Evolutionary conservation across 1,284 basidiomycete genomes (phyloP), one percentile per base, ranked within the genome.

Genomic region (Mycosarcoma maydis): DNA sequence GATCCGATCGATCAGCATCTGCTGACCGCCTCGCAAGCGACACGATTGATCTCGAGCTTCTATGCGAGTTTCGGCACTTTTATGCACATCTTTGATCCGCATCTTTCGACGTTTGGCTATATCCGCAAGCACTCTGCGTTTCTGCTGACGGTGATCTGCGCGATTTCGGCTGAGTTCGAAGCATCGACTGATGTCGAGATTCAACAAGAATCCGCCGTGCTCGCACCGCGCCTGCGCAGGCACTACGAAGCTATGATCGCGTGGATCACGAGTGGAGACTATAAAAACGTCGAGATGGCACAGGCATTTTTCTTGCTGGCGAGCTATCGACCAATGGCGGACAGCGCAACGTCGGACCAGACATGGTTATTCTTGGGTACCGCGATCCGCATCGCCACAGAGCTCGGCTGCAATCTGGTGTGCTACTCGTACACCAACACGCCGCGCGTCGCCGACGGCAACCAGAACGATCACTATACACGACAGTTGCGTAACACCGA

Each of bases 211-310:
- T 59, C 51, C 22, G 41, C 37, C 1, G 17, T n/a, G 22, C 13
- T 73, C 27, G 51, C 57, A 6, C 10, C 13, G 2, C 10, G 29
- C 2, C 33, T 73, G 17, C 17, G 47, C 2, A 4, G 32, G 9
- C 64, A 73, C 27, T 58, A 59, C 41, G 60, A 72, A 16, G 29
- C 24, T 4, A 59, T 74, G 51, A 47, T 66, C 11, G 39, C 46
- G 1, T 56, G 46, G 32, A 51, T 74, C 24, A 39, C 52, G 8
- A 30, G 47, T 14, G 69, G 64, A 14, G 65, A 60, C 14, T 74
- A 62, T 37, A 72, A 68, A 19, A 68, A 52, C 39, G 72, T 74
- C 30, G 72, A 74, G 51, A 59, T 68, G 47, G 64, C 72, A 0
- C 72, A 74, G 36, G 72, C 65, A 0, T 74, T 62, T 20, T 54